Base-by-base conservation (phyloP, 1,284 basidiomycete species). In the Ceratobasidium papillatum region DNA sequence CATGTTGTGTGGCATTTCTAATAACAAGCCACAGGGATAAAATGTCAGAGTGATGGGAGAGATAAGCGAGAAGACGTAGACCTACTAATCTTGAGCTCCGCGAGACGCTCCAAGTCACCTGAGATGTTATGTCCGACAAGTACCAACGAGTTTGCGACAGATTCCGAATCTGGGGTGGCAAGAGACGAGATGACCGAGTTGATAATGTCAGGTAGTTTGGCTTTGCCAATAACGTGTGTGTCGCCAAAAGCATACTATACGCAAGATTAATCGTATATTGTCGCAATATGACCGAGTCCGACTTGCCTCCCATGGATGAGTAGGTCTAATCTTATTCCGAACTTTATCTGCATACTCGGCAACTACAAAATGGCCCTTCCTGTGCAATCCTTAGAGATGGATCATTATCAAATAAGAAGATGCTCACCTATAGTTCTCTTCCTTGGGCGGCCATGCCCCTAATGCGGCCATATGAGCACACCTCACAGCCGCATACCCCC, bases 291-390 rank as follows among this genome's bases (percentile, higher is more conserved):
- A 30, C 22, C 4, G 12, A n/a, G 47, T 27, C 86, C 77, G 32
- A 77, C 82, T 76, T 79, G 93, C 93, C 86, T 91, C 86, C 90
- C 90, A 90, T 19, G 91, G 89, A 80, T 86, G 85, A 19, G 84
- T 89, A 17, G 89, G 88, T 78, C 83, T 84, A 61, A 87, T 82
- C 80, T 86, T 91, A 80, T 92, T 91, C 66, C 86, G 81, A 54
- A 86, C 84, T 79, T 87, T 92, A 82, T 93, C 91, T n/a, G 88
- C 86, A 80, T 93, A 91, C 79, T 95, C 94, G 34, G 87, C 85
- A 43, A 93, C 86, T 75, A 95, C 88, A 78, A 90, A 94, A 80
- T 95, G 93, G 0, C 93, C 92, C 80, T 92, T 92, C 75, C 91
- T 74, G 59, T 43, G 19, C 72, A 30, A 8, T 22, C 30, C 52